Percentiles rank a stretch among this genome's conserved stretches.
These are phyloP conservation scores for Elaeagnus macrophylla DNA, from an alignment of 306 rosid species.

Conservation along the genomic window DNA sequence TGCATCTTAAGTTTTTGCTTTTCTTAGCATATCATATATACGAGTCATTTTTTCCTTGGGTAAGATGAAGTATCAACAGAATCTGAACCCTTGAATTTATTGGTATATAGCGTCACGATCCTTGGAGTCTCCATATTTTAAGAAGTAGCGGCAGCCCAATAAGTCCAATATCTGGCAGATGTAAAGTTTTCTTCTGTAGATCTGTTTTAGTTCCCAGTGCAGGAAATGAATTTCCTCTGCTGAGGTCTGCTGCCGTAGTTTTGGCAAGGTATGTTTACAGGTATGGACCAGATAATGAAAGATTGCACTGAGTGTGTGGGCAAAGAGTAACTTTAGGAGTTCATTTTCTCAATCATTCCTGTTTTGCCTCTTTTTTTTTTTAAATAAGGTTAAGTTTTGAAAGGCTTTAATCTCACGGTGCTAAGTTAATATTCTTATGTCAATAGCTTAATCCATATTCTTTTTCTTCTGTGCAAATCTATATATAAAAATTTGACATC, in stretches of 20 bases:
- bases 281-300: background rate
- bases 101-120: conserved; percentile 49
- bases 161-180: conserved; percentile 52
- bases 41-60: conserved; percentile 4
- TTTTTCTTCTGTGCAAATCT: background rate
- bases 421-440: conserved; percentile 9
- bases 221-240: conserved; percentile 45
- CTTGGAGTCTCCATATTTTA: conserved; percentile 50
- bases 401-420: background rate
- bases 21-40: conserved; percentile 2
- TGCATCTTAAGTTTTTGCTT: background rate
- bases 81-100: conserved; percentile 20
- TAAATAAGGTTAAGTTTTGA: background rate
- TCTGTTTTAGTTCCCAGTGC: conserved; percentile 64
- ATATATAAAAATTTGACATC: background rate
- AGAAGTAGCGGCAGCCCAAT: conserved; percentile 41
- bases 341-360: background rate
- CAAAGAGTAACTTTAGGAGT: background rate
- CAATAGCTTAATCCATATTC: conserved; percentile 4
- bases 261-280: conserved; percentile 42
- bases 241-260: conserved; percentile 61
- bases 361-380: background rate
- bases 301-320: background rate
- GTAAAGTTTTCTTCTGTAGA: conserved; percentile 57
- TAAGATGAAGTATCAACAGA: conserved; percentile 1